A percentile compares a stretch with the other conserved stretches of the same genome.
Conservation (phyloP, 768 basidiomycete species). For the Pleurotus tuoliensis region DNA sequence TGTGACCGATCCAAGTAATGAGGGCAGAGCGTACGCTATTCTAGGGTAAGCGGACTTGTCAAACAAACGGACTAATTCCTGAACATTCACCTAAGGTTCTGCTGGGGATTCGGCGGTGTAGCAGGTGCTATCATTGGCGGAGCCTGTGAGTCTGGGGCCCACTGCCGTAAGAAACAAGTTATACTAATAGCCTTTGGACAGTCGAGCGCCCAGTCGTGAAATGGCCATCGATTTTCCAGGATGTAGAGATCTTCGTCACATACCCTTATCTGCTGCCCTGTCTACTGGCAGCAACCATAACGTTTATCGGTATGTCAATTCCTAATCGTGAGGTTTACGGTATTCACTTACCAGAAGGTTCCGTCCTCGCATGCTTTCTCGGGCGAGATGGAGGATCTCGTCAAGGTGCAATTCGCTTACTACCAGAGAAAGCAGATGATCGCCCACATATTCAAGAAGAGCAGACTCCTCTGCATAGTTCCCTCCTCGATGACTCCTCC, state of each 20-base stretch:
- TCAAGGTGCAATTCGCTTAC: conserved; percentile 79
- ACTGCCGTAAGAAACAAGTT: background rate
- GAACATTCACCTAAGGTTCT: conserved; percentile 51
- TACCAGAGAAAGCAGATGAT: conserved; percentile 63
- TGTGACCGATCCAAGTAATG: conserved; percentile 89
- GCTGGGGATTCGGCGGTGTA: conserved; percentile 96
- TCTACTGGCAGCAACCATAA: conserved; percentile 70
- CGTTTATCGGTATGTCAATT: conserved; percentile 54
- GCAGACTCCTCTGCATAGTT: conserved; percentile 41
- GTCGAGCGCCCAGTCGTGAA: conserved; percentile 84
- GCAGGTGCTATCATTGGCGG: conserved; percentile 85
- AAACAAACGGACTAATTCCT: no score
- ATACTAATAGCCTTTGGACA: conserved; percentile 22
- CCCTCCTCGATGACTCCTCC: conserved; percentile 39
- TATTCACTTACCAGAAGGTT: conserved; percentile 44
- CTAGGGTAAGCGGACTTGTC: conserved; percentile 52
- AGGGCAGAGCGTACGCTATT: conserved; percentile 92
- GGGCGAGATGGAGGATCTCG: conserved; percentile 88
- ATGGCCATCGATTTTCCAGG: conserved; percentile 74
- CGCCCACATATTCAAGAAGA: conserved; percentile 65
- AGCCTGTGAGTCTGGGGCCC: conserved; percentile 49
- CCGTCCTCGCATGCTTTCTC: conserved; percentile 83
- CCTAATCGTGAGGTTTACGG: conserved; percentile 4
- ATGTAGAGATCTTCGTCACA: conserved; percentile 60
- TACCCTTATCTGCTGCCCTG: conserved; percentile 94